phyloP scores from a whole-genome alignment of 192 early-diverging fungal genomes.

The Rhizophagus sp. region DNA sequence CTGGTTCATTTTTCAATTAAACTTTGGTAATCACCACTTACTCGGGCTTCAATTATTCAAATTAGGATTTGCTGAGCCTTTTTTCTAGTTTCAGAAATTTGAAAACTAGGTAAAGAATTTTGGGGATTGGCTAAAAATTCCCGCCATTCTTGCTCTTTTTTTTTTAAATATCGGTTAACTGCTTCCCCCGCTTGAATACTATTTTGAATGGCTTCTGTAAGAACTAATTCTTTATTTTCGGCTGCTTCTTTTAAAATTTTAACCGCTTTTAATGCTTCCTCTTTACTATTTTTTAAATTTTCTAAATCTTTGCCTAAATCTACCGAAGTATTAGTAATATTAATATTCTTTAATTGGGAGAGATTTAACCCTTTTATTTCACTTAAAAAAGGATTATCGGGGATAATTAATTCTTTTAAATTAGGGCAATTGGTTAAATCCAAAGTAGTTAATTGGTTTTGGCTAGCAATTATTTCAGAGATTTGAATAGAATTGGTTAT shows the following conservation, averaged over 20 bases:
- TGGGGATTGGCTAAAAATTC: not conserved
- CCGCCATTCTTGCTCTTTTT: not conserved
- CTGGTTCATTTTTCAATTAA: not conserved
- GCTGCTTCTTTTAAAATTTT: not conserved
- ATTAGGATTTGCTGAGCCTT: no score
- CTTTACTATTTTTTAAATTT: not conserved
- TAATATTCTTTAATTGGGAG: not conserved
- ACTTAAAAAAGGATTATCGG: slow-evolving; percentile 2
- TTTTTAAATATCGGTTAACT: not conserved
- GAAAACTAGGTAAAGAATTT: no score
- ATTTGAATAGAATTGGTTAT: not conserved
- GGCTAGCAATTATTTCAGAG: slow-evolving; percentile 5
- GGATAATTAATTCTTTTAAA: not conserved
- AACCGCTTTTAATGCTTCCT: not conserved
- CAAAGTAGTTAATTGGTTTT: slow-evolving; percentile 15
- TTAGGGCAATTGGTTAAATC: slow-evolving; percentile 13
- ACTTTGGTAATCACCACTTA: no score
- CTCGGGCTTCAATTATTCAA: no score
- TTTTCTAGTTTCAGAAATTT: no score
- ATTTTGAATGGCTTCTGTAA: slow-evolving; percentile 1
- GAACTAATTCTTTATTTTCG: not conserved
- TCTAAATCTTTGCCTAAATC: not conserved
- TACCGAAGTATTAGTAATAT: slow-evolving; percentile 7
- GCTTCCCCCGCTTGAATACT: not conserved
- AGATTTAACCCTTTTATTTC: slow-evolving; percentile 8